Conservation (phyloP, 768 basidiomycete species). For the Neoboletus magnificus region DNA sequence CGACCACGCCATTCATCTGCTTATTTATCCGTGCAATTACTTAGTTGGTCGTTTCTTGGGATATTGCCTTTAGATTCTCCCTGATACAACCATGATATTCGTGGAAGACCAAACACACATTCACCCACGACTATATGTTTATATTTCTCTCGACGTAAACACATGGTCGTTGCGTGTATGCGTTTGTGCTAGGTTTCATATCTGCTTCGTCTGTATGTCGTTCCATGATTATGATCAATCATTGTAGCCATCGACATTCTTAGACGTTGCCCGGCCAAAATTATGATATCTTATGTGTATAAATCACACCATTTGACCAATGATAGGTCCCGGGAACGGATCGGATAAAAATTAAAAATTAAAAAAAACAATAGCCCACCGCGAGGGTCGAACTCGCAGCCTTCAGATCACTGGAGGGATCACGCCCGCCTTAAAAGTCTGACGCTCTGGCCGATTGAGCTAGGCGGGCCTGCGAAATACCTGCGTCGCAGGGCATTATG, state of each 20-base stretch:
- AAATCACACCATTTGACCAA: background rate
- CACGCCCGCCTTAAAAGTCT: conserved; percentile 42
- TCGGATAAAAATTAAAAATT: background rate
- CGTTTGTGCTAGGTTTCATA: conserved; percentile 11
- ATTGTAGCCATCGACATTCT: conserved; percentile 12
- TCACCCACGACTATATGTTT: conserved; percentile 17
- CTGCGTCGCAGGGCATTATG: fast-evolving
- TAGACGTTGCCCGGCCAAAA: conserved; percentile 20
- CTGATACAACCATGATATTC: conserved; percentile 19
- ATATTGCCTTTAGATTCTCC: conserved; percentile 26
- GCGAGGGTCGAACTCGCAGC: conserved; percentile 86
- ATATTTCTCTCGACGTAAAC: conserved; percentile 4
- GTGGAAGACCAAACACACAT: conserved; percentile 18
- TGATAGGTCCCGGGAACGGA: background rate
- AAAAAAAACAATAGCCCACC: conserved; percentile 52
- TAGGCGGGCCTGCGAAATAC: conserved; percentile 41
- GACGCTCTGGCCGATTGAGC: conserved; percentile 64
- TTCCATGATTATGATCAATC: conserved; percentile 10
- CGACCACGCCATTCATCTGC: conserved; percentile 12
- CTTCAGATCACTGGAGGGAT: conserved; percentile 54
- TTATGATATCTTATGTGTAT: conserved; percentile 11
- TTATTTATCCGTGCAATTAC: conserved; percentile 27
- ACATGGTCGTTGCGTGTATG: conserved; percentile 4
- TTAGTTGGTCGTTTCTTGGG: conserved; percentile 26
- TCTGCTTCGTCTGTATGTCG: conserved; percentile 18